phyloP scores from a whole-genome alignment of 2,329 filamentous ascomycete species.

The Sordariomycetes sp. region DNA sequence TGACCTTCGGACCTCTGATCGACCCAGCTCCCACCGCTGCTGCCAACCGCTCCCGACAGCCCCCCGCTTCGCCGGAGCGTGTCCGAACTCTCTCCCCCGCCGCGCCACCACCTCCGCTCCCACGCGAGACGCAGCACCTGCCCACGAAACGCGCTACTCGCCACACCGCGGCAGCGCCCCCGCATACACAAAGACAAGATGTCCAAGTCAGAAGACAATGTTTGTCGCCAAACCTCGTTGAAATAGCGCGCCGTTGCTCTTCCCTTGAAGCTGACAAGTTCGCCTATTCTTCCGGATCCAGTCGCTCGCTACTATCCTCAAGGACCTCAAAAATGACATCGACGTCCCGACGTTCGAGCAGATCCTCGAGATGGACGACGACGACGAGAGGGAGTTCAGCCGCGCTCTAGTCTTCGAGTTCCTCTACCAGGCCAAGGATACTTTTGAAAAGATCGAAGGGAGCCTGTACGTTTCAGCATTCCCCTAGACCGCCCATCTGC shows the following conservation, averaged over 20 bases:
- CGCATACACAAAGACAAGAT: background rate
- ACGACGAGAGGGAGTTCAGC: constrained; percentile 77
- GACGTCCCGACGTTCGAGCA: constrained; percentile 76
- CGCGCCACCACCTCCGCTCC: background rate
- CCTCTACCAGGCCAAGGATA: constrained; percentile 80
- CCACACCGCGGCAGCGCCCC: background rate
- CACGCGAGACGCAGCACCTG: background rate
- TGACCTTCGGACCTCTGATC: background rate
- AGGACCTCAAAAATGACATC: constrained; percentile 38
- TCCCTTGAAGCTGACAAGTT: background rate
- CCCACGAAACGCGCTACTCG: background rate
- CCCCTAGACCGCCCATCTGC: background rate
- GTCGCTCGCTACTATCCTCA: background rate
- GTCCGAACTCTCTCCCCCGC: background rate
- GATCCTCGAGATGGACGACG: constrained; percentile 97
- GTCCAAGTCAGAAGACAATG: background rate
- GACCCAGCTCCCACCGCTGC: background rate
- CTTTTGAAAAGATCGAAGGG: constrained; percentile 72
- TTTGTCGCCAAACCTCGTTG: background rate
- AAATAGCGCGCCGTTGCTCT: background rate
- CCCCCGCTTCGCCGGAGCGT: background rate
- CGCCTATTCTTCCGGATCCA: background rate
- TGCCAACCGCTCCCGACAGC: background rate
- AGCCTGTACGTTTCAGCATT: constrained; percentile 48
- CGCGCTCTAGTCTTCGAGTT: constrained; percentile 80